A percentile compares a stretch with the other conserved stretches of the same genome.
These are phyloP conservation scores for Ballota nigra DNA, from an alignment of 257 asterid genomes.

Conservation along the genomic window DNA sequence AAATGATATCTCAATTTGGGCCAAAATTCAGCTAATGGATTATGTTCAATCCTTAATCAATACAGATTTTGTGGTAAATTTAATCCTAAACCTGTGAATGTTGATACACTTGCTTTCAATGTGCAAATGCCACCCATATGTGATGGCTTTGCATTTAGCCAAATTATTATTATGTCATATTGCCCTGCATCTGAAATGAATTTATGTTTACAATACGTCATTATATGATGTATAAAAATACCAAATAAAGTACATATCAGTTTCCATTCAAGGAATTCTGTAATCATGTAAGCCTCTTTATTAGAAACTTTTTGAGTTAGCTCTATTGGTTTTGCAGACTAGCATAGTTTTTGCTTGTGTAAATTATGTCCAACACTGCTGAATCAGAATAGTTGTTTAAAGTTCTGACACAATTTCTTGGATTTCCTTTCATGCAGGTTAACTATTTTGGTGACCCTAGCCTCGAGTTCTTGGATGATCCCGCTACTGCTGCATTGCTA, in stretches of 20 bases:
- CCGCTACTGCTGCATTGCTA: conserved; percentile 72
- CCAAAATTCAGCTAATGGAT: conserved; percentile 92
- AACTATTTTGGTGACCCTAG: conserved; percentile 85
- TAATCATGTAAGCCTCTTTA: conserved; percentile 1
- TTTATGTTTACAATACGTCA: not conserved
- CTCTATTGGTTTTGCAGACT: conserved; percentile 9
- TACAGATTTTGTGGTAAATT: conserved; percentile 82
- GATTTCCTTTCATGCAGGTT: conserved; percentile 49
- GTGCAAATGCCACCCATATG: conserved; percentile 10
- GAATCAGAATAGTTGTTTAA: conserved; percentile 1
- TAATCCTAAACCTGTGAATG: not conserved
- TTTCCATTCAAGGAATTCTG: conserved; percentile 16
- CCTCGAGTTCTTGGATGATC: conserved; percentile 93
- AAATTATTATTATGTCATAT: not conserved
- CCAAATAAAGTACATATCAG: not conserved
- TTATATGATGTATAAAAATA: not conserved
- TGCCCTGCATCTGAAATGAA: conserved; percentile 18
- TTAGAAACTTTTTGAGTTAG: conserved; percentile 18
- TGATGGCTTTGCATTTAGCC: conserved; percentile 8
- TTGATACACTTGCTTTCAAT: conserved; percentile 11
- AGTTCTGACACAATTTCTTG: conserved; percentile 15
- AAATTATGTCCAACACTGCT: not conserved
- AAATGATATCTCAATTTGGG: conserved; percentile 55
- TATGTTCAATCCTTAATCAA: conserved; percentile 75
- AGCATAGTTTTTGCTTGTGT: not conserved